Evolutionary conservation across 768 basidiomycete genomes (phyloP).

Genomic region (Pleurotus cornucopiae): DNA sequence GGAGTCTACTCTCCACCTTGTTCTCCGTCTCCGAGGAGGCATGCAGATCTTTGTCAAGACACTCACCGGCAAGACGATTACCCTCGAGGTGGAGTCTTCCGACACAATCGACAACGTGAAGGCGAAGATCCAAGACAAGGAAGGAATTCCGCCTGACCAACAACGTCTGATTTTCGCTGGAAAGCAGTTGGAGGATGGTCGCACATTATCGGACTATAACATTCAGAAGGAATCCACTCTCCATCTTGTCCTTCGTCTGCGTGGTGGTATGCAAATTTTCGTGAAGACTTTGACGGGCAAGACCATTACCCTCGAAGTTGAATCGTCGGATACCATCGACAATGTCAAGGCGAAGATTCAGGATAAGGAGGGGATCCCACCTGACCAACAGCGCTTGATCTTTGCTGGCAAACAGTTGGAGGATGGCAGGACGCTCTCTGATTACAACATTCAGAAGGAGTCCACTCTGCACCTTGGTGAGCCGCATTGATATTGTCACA

Average conservation of each 20-base stretch:
- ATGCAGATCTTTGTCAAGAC: slow-evolving; percentile 13
- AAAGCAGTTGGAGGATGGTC: slow-evolving; percentile 89
- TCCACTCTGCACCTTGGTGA: slow-evolving; percentile 68
- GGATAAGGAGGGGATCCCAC: slow-evolving; percentile 80
- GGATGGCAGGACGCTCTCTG: slow-evolving; percentile 86
- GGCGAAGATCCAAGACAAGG: slow-evolving; percentile 93
- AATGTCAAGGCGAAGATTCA: slow-evolving; percentile 85
- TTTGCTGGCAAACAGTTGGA: slow-evolving; percentile 95
- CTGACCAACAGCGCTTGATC: slow-evolving; percentile 86
- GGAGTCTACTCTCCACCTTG: slow-evolving; percentile 75
- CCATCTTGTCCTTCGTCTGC: slow-evolving; percentile 77
- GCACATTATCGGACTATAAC: slow-evolving; percentile 87
- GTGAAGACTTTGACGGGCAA: slow-evolving; percentile 87
- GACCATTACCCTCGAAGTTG: slow-evolving; percentile 92
- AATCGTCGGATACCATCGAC: slow-evolving; percentile 90
- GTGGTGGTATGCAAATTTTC: slow-evolving; percentile 90
- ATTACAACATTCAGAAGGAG: slow-evolving; percentile 83
- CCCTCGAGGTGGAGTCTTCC: slow-evolving; percentile 3
- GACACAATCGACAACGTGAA: slow-evolving; percentile 43
- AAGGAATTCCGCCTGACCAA: slow-evolving; percentile 84
- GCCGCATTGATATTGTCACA: too few species aligned
- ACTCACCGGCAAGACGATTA: slow-evolving; percentile 10
- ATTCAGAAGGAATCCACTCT: slow-evolving; percentile 89
- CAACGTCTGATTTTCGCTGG: slow-evolving; percentile 91
- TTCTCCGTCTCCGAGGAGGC: background rate